Evolutionary conservation across 2,329 filamentous ascomycete genomes (phyloP).

Genomic region (Chaetomiaceae sp.): DNA sequence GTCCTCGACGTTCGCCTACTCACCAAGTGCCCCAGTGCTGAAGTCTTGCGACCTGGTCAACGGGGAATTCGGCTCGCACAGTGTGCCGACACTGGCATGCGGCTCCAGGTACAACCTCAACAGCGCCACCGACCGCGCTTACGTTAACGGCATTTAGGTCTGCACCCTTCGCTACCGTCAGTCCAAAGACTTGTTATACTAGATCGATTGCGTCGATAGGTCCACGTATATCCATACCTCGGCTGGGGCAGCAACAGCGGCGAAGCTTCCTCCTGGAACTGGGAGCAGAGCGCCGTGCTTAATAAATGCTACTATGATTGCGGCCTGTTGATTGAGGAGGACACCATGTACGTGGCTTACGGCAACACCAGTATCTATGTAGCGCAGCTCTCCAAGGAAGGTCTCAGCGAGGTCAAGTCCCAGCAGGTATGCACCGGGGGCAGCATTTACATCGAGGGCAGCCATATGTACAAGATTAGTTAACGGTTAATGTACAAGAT

Average conservation of each 20-base stretch:
- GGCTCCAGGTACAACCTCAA: constrained; percentile 45
- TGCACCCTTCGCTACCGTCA: constrained; percentile 48
- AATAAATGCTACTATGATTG: constrained; percentile 51
- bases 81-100: constrained; percentile 42
- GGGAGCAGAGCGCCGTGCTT: constrained; percentile 12
- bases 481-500: constrained; percentile 53
- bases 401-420: constrained; percentile 39
- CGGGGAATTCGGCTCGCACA: constrained; percentile 44
- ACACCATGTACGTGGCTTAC: constrained; percentile 55
- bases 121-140: constrained; percentile 35
- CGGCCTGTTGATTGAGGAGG: constrained; percentile 53
- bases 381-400: constrained; percentile 47
- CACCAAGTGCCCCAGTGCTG: constrained; percentile 52
- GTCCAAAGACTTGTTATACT: constrained; percentile 48
- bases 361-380: constrained; percentile 46
- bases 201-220: constrained; percentile 40
- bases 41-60: constrained; percentile 51
- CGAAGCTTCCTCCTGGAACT: constrained; percentile 21
- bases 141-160: constrained; percentile 52
- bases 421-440: constrained; percentile 42
- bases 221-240: constrained; percentile 50
- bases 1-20: constrained; percentile 53
- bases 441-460: constrained; percentile 44
- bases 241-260: constrained; percentile 36
- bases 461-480: constrained; percentile 53